These are phyloP conservation scores for Xylariomycetidae sp. DNA, from an alignment of 2,329 filamentous ascomycete genomes.

Conservation along the genomic window DNA sequence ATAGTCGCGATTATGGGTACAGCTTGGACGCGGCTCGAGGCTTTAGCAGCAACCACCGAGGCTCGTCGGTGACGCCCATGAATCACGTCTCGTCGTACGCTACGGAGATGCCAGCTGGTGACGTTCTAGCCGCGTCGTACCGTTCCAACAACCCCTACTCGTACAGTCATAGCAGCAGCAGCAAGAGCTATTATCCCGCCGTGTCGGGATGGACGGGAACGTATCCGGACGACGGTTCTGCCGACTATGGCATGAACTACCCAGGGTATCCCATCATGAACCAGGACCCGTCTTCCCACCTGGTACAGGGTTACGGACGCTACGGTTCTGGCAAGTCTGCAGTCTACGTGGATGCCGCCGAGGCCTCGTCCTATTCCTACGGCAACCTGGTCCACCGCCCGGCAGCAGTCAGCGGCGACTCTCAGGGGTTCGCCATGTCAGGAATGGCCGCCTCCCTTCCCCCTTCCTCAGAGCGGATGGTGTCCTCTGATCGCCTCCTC, in stretches of 20 bases:
- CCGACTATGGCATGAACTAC: conserved; percentile 32
- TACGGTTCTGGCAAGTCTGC: conserved; percentile 22
- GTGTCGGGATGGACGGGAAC: conserved; percentile 29
- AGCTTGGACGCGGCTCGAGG: conserved; percentile 31
- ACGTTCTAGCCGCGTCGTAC: conserved; percentile 29
- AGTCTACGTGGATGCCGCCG: conserved; percentile 32
- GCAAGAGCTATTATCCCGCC: conserved; percentile 29
- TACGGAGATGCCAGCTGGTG: conserved; percentile 27
- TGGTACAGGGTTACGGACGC: conserved; percentile 28
- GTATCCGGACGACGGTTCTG: conserved; percentile 33
- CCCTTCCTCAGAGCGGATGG: conserved; percentile 20
- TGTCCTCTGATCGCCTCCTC: conserved; percentile 26
- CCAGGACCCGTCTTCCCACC: conserved; percentile 26
- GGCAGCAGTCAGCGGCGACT: conserved; percentile 23
- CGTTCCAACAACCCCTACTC: conserved; percentile 26
- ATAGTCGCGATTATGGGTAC: conserved; percentile 30
- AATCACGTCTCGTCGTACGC: conserved; percentile 28
- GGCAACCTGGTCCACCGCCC: conserved; percentile 33
- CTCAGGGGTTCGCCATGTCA: conserved; percentile 36
- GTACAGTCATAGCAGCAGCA: conserved; percentile 20
- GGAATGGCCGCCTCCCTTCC: conserved; percentile 37
- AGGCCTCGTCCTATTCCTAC: conserved; percentile 28
- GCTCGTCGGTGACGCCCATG: conserved; percentile 22
- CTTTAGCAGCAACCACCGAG: conserved; percentile 25
- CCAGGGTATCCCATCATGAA: conserved; percentile 30